phyloP scores from a whole-genome alignment of 257 asterid species.

The Apocynum venetum region DNA sequence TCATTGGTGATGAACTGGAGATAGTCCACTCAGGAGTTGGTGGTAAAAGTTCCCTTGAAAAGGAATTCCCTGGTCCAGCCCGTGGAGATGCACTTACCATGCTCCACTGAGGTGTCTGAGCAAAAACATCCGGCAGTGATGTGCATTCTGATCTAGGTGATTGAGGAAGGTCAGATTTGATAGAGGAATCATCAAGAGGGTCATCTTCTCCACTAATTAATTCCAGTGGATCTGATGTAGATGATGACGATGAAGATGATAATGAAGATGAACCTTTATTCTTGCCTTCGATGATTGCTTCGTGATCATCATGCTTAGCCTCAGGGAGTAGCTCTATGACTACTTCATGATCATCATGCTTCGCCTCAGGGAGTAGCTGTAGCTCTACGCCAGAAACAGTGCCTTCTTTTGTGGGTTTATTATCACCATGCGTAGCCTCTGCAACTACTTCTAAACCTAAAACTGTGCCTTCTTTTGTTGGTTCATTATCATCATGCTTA shows the following conservation, averaged over 20 bases:
- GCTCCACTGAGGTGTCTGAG: conserved; percentile 37
- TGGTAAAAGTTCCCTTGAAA: conserved; percentile 12
- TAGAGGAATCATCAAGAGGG: background rate
- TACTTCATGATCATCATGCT: no score
- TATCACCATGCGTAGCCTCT: no score
- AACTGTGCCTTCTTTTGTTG: conserved; percentile 12
- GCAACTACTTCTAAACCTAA: background rate
- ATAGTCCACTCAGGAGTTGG: conserved; percentile 26
- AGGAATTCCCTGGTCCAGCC: conserved; percentile 10
- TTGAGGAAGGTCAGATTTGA: conserved; percentile 21
- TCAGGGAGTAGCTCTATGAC: conserved; percentile 7
- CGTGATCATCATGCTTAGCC: conserved; percentile 16
- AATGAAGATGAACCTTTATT: conserved; percentile 14
- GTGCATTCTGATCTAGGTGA: conserved; percentile 17
- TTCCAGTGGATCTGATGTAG: conserved; percentile 12
- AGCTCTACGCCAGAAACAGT: no score
- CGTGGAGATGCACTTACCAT: conserved; percentile 46
- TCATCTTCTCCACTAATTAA: conserved; percentile 7
- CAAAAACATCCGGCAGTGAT: conserved; percentile 9
- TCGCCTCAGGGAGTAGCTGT: no score
- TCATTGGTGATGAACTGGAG: conserved; percentile 22
- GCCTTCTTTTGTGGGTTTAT: no score
- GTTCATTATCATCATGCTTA: conserved; percentile 17
- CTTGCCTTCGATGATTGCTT: background rate
- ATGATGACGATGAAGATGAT: conserved; percentile 30